Percentiles rank a stretch among this genome's conserved stretches.
Conservation (phyloP, 805 yeast genomes). For the Lachancea meyersii region DNA sequence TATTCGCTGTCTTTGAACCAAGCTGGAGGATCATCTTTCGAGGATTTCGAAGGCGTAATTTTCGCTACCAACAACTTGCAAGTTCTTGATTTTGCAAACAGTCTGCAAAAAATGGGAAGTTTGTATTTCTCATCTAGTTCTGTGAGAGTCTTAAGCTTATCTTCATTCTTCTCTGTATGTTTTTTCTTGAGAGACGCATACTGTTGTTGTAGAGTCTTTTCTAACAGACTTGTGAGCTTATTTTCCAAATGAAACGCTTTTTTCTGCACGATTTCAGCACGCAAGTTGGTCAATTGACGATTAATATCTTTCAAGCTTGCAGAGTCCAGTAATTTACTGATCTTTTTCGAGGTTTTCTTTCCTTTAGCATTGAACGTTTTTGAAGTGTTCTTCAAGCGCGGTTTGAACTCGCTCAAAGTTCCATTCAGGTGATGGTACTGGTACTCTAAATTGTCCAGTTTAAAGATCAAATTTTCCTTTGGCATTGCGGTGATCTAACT, state of each 20-base stretch:
- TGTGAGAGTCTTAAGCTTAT: conserved; percentile 10
- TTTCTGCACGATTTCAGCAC: conserved; percentile 23
- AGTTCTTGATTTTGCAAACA: conserved; percentile 23
- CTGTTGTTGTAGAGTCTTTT: conserved; percentile 10
- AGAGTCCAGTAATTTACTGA: conserved; percentile 17
- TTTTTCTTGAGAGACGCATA: conserved; percentile 6
- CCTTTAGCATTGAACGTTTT: conserved; percentile 31
- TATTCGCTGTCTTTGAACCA: conserved; percentile 27
- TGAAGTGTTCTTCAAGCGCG: conserved; percentile 28
- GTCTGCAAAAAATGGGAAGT: conserved; percentile 18
- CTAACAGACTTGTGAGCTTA: conserved; percentile 12
- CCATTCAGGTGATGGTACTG: conserved; percentile 28
- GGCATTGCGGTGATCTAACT: conserved; percentile 18
- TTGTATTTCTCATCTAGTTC: conserved; percentile 12
- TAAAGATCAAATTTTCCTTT: conserved; percentile 31
- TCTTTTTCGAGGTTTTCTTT: conserved; percentile 25
- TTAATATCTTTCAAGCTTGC: conserved; percentile 13
- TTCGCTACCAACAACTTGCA: conserved; percentile 21
- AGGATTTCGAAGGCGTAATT: conserved; percentile 15
- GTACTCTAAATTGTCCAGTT: conserved; percentile 32
- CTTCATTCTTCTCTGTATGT: conserved; percentile 8
- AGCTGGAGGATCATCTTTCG: conserved; percentile 16
- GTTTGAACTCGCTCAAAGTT: conserved; percentile 25
- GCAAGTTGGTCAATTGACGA: conserved; percentile 17
- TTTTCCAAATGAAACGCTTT: conserved; percentile 27